Percentiles rank a stretch among this genome's conserved stretches.
Conservation (phyloP, 2,329 filamentous ascomycete species). For the Byssochlamys sp. region DNA sequence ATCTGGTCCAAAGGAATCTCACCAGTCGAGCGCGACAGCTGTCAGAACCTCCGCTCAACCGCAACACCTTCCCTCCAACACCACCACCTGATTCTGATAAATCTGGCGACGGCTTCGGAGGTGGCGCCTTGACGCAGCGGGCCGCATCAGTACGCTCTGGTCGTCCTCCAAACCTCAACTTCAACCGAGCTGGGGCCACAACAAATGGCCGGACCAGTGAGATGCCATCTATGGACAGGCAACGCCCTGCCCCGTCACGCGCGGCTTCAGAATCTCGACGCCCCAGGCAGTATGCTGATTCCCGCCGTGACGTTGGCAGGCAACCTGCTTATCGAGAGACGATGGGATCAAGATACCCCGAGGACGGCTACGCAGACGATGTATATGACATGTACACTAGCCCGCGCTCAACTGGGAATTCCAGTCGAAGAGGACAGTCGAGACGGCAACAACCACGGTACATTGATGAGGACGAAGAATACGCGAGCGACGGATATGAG, state of each 20-base stretch:
- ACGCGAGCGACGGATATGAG: constrained; percentile 60
- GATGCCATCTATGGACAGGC: constrained; percentile 23
- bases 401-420: constrained; percentile 35
- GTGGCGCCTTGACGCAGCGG: constrained; percentile 31
- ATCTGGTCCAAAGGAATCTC: constrained; percentile 79
- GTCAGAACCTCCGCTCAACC: constrained; percentile 68
- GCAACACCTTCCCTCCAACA: constrained; percentile 92
- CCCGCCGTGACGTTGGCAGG: constrained; percentile 17
- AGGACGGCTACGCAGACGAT: constrained; percentile 34
- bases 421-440: constrained; percentile 25
- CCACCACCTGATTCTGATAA: constrained; percentile 85
- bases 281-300: constrained; percentile 19
- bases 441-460: constrained; percentile 47
- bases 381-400: constrained; percentile 60
- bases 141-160: constrained; percentile 41
- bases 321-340: constrained; percentile 23
- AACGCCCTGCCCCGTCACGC: constrained; percentile 38
- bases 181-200: constrained; percentile 19
- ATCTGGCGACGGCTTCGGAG: constrained; percentile 19
- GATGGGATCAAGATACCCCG: constrained; percentile 24
- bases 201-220: constrained; percentile 25
- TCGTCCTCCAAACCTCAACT: constrained; percentile 39
- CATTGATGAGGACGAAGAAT: constrained; percentile 72
- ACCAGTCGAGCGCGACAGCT: constrained; percentile 67
- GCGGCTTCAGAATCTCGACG: constrained; percentile 45